A percentile compares a stretch with the other conserved stretches of the same genome.
These are phyloP conservation scores for Hypoxylon sp. DNA, from an alignment of 2,329 filamentous ascomycete genomes.

Conservation along the genomic window DNA sequence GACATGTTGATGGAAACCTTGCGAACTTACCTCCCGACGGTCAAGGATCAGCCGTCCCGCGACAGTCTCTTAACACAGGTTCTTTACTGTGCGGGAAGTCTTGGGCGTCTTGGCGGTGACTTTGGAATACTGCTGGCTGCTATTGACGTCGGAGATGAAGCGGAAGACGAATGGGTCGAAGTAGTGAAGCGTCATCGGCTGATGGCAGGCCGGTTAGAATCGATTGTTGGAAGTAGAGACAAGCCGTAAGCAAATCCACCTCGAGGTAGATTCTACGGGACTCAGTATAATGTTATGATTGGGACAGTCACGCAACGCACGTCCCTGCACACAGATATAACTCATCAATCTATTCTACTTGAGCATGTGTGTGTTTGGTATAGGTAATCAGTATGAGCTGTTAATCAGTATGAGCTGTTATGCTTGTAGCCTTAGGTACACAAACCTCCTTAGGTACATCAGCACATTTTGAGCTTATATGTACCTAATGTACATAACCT, in stretches of 20 bases:
- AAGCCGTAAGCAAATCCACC: background rate
- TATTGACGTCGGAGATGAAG: constrained; percentile 58
- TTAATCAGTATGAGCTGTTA: background rate
- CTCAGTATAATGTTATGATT: background rate
- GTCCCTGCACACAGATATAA: too few relatives aligned
- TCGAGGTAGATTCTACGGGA: background rate
- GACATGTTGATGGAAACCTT: constrained; percentile 83
- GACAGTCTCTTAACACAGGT: constrained; percentile 94
- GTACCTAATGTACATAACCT: background rate
- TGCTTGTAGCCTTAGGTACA: constrained; percentile 17
- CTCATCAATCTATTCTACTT: too few relatives aligned
- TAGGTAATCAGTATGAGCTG: background rate
- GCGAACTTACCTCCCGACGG: constrained; percentile 79
- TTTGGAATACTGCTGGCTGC: constrained; percentile 89
- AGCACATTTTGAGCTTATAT: background rate
- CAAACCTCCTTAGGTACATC: background rate
- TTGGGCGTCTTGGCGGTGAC: constrained; percentile 90
- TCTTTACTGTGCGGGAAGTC: constrained; percentile 89
- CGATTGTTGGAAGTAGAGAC: constrained; percentile 69
- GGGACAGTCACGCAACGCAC: too few relatives aligned
- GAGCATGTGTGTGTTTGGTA: too few relatives aligned
- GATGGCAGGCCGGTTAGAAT: constrained; percentile 82
- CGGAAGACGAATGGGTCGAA: constrained; percentile 82
- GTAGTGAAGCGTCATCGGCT: constrained; percentile 89
- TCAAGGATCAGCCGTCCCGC: constrained; percentile 81